Percentiles rank a stretch among this genome's conserved stretches.
phyloP scores from a whole-genome alignment of 1,284 basidiomycete genomes.

The Peniophora sp. region DNA sequence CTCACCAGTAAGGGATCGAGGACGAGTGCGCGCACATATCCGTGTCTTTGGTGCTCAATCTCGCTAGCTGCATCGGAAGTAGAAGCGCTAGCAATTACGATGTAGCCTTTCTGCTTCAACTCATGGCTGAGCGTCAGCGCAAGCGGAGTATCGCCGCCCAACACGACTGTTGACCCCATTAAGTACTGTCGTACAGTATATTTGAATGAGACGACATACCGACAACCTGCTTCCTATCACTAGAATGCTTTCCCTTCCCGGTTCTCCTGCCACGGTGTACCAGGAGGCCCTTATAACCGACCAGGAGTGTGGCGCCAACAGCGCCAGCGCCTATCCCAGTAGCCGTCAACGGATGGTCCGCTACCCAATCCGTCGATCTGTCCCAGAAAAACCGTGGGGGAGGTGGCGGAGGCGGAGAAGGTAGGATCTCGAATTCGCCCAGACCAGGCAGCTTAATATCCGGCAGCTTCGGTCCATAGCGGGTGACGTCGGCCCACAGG shows the following conservation, averaged over 20 bases:
- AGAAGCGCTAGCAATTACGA: constrained; percentile 71
- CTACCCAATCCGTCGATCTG: constrained; percentile 42
- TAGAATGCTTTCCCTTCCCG: constrained; percentile 25
- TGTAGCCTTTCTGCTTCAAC: constrained; percentile 69
- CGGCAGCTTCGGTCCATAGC: constrained; percentile 67
- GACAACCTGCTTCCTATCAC: constrained; percentile 60
- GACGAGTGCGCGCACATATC: constrained; percentile 71
- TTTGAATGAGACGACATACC: too few species aligned
- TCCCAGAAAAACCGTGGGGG: constrained; percentile 36
- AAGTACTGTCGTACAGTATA: constrained; percentile 3
- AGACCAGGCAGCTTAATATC: constrained; percentile 57
- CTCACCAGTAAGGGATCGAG: constrained; percentile 68
- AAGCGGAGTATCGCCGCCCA: constrained; percentile 69
- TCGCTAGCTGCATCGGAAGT: constrained; percentile 52
- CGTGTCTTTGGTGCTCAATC: constrained; percentile 57
- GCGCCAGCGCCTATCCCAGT: constrained; percentile 40
- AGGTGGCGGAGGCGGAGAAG: constrained; percentile 53
- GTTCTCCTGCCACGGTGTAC: constrained; percentile 18
- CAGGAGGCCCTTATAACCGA: constrained; percentile 35
- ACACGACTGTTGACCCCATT: constrained; percentile 48
- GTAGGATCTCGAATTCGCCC: constrained; percentile 65
- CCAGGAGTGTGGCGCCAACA: constrained; percentile 53
- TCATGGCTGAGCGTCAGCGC: constrained; percentile 63
- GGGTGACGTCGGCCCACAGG: constrained; percentile 69
- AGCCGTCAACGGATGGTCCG: constrained; percentile 50